Percentiles rank a stretch among this genome's conserved stretches.
phyloP scores from a whole-genome alignment of 768 basidiomycete species.

The Tulasnella sp. region DNA sequence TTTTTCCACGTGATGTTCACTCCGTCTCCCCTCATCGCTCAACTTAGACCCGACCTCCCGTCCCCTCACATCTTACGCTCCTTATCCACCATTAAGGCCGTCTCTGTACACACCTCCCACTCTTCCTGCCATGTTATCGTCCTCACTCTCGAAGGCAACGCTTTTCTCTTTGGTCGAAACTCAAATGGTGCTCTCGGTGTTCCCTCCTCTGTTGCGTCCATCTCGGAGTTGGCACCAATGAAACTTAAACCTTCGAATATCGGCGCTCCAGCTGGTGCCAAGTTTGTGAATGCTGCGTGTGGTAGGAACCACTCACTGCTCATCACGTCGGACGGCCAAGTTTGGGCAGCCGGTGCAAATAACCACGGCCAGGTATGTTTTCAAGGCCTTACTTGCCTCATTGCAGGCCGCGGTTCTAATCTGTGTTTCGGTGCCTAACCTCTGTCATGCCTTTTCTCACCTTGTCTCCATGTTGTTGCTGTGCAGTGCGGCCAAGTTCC shows the following conservation, averaged over 20 bases:
- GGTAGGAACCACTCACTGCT: slow-evolving; percentile 74
- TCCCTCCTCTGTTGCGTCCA: slow-evolving; percentile 34
- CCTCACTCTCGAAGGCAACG: slow-evolving; percentile 61
- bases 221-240: slow-evolving; percentile 67
- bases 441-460: neutral
- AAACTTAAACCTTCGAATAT: slow-evolving; percentile 44
- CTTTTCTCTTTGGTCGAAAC: slow-evolving; percentile 86
- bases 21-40: neutral
- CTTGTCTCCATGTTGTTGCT: neutral
- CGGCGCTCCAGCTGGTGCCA: slow-evolving; percentile 36
- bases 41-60: slow-evolving; percentile 54
- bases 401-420: neutral
- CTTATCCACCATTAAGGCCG: slow-evolving; percentile 61
- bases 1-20: neutral
- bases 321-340: slow-evolving; percentile 65
- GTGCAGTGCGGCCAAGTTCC: slow-evolving; percentile 57
- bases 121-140: slow-evolving; percentile 64
- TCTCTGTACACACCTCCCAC: slow-evolving; percentile 65
- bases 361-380: slow-evolving; percentile 59
- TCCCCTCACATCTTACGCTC: slow-evolving; percentile 85
- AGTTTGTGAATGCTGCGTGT: slow-evolving; percentile 71
- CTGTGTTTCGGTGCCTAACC: too few species aligned
- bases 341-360: slow-evolving; percentile 80
- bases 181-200: slow-evolving; percentile 56
- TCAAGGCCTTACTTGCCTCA: slow-evolving; percentile 3